Conservation (phyloP, 345 rosid genomes). For the Cardiospermum halicacabum region DNA sequence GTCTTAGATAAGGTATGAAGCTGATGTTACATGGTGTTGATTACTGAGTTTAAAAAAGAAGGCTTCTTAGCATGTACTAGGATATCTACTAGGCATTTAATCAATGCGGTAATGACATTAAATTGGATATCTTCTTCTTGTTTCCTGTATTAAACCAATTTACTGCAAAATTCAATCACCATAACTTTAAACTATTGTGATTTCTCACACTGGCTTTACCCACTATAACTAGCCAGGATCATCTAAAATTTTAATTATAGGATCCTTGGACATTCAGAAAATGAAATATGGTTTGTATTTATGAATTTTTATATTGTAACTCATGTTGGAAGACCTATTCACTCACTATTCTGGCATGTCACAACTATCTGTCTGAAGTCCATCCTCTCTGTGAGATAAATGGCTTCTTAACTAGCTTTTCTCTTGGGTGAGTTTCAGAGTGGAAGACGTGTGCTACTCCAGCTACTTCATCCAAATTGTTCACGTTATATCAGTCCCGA, state of each 20-base stretch:
- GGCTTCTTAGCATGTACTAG: neutral
- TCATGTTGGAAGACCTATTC: neutral
- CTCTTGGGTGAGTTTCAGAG: conserved; percentile 37
- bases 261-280: neutral
- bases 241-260: neutral
- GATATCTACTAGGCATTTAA: conserved; percentile 3
- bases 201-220: neutral
- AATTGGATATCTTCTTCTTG: neutral
- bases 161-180: neutral
- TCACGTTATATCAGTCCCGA: conserved; percentile 71
- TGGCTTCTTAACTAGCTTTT: conserved; percentile 10
- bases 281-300: neutral
- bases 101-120: neutral
- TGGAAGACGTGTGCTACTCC: conserved; percentile 71
- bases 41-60: neutral
- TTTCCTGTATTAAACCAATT: neutral
- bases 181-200: neutral
- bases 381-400: conserved; percentile 7
- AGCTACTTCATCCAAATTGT: conserved; percentile 77
- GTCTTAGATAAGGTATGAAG: conserved; percentile 66
- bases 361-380: neutral
- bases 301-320: neutral
- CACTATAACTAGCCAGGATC: neutral
- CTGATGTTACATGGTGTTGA: neutral
- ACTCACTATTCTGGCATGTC: neutral